Evolutionary conservation across 768 basidiomycete genomes (phyloP), one percentile per base, ranked within the genome.

Genomic region (Collybiopsis luxurians): DNA sequence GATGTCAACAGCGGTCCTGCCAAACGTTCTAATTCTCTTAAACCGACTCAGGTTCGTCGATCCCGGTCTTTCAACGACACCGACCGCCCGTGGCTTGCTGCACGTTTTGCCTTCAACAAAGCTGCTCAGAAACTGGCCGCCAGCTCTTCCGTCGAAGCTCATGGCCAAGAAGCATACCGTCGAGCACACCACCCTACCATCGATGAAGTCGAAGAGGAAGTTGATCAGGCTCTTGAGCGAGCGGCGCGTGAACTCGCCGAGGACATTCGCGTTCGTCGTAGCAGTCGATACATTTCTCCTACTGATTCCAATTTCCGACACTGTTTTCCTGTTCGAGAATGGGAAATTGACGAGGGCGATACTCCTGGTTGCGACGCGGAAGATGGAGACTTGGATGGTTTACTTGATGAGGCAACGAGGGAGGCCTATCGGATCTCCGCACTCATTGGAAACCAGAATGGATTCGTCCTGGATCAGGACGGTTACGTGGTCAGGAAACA

Each of bases 41-140:
- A 34, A 6, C 6, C 31, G 5, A 5, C 6, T 34, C 31, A 34
- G 13, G 36, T 51, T 6, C 50, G 50, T 11, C 50, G 50, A 7
- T 51, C 50, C 2, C 50, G 50, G n/a, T 51, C 50, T 7, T 51
- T 51, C 36, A 21, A 51, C 36, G 50, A 51, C 21, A n/a, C 36
- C 9, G 50, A 36, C 10, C 23, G 50, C 17, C 12, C 50, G 13
- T 36, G 31, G 19, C 31, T 51, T 2, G 36, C 34, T 13, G 26
- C 50, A n/a, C 21, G 23, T 23, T 4, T 38, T 5, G 31, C 50
- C 10, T 39, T 51, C 11, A 34, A 51, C 36, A 19, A 36, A 38
- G 50, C 50, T 3, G 36, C 34, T 2, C 50, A 34, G 19, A 34
- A 51, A 6, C 21, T 51, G 15, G 34, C 36, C 10, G 31, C 36